These are phyloP conservation scores for Talaromyces nanjingensis DNA, from an alignment of 495 filamentous ascomycete species.

Conservation along the genomic window DNA sequence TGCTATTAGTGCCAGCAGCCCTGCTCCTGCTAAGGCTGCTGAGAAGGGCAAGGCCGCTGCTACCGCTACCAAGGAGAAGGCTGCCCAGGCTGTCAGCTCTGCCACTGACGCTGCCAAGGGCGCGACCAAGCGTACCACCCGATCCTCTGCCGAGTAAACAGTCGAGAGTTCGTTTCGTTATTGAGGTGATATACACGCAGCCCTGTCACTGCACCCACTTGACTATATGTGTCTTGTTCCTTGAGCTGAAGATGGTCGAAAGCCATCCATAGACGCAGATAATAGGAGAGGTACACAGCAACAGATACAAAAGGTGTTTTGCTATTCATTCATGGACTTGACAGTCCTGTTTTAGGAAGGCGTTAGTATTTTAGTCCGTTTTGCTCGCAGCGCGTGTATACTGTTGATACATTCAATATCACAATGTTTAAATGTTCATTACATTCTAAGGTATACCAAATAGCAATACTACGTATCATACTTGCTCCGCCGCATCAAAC, in stretches of 20 bases:
- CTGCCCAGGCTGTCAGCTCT: conserved; percentile 57
- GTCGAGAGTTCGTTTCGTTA: neutral
- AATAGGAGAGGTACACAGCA: neutral
- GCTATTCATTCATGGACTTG: neutral
- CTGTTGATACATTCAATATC: neutral
- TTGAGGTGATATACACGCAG: neutral
- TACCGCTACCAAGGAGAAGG: conserved; percentile 72
- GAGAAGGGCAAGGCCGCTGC: conserved; percentile 69
- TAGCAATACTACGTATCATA: too few relatives aligned
- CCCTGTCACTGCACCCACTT: neutral
- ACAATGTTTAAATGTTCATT: neutral
- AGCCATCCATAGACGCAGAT: neutral
- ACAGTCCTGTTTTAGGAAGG: neutral
- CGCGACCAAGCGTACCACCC: conserved; percentile 57
- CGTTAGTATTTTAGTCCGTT: neutral
- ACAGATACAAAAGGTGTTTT: neutral
- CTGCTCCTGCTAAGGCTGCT: conserved; percentile 48
- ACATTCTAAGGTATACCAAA: too few relatives aligned
- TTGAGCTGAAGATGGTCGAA: neutral
- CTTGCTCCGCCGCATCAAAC: too few relatives aligned
- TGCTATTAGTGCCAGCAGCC: conserved; percentile 44
- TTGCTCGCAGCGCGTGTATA: neutral
- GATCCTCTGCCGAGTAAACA: conserved; percentile 34
- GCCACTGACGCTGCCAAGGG: conserved; percentile 61
- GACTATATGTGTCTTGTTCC: neutral